phyloP scores from a whole-genome alignment of 257 asterid species.

The Datura wrightii region DNA sequence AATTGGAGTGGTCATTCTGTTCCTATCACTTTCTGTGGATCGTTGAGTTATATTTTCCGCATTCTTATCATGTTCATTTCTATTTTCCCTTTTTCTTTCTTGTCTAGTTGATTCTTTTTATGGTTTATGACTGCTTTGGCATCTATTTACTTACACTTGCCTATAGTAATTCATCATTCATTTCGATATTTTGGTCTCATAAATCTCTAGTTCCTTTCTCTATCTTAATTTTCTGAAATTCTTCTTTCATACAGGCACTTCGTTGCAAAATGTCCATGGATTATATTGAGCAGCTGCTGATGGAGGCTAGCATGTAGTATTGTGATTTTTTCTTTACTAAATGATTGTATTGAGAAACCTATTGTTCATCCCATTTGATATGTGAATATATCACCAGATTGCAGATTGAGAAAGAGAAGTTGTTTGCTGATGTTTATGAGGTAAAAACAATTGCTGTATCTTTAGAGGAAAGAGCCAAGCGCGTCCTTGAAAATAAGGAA shows the following conservation, averaged over 20 bases:
- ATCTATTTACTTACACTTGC: neutral
- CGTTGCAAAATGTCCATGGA: slow-evolving; percentile 64
- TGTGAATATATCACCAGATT: slow-evolving; percentile 60
- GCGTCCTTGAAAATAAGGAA: slow-evolving; percentile 57
- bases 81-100: neutral
- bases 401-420: slow-evolving; percentile 81
- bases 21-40: slow-evolving; percentile 28
- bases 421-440: slow-evolving; percentile 62
- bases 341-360: slow-evolving; percentile 30
- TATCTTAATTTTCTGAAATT: slow-evolving; percentile 25
- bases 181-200: neutral
- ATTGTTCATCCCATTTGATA: slow-evolving; percentile 39
- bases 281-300: slow-evolving; percentile 59
- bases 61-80: neutral
- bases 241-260: slow-evolving; percentile 60
- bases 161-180: neutral
- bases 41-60: neutral
- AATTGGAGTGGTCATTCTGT: slow-evolving; percentile 31
- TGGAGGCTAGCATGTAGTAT: slow-evolving; percentile 74
- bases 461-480: slow-evolving; percentile 80
- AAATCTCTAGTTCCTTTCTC: slow-evolving; percentile 4
- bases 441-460: slow-evolving; percentile 51
- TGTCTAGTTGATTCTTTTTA: neutral
- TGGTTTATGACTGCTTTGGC: neutral
- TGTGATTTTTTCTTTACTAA: slow-evolving; percentile 37